phyloP scores from a whole-genome alignment of 805 yeast genomes.

The Lipomyces spencermartinsiae region DNA sequence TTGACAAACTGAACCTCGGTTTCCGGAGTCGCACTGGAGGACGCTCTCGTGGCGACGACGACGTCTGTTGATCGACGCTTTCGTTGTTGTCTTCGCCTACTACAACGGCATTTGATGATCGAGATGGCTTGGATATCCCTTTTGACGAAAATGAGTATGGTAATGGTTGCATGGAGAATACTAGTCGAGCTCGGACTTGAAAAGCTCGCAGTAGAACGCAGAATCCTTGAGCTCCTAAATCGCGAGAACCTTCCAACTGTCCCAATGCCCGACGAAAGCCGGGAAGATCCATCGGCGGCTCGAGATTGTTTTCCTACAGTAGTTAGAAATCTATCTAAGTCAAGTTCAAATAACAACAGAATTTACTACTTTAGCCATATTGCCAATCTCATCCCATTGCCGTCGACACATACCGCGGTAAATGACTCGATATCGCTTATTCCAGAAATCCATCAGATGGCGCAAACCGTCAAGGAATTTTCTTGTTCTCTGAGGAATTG shows the following conservation, averaged over 20 bases:
- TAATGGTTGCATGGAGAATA: constrained; percentile 88
- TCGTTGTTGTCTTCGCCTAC: background rate
- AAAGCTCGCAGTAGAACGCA: constrained; percentile 74
- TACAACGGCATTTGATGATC: constrained; percentile 17
- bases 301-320: constrained; percentile 25
- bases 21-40: constrained; percentile 33
- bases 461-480: constrained; percentile 78
- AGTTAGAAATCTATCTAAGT: background rate
- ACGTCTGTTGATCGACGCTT: constrained; percentile 10
- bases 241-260: constrained; percentile 66
- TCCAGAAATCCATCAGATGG: constrained; percentile 69
- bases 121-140: constrained; percentile 10
- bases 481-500: constrained; percentile 56
- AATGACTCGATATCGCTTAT: constrained; percentile 57
- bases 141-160: constrained; percentile 61
- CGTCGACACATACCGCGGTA: constrained; percentile 51
- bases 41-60: constrained; percentile 6
- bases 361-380: constrained; percentile 35
- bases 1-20: constrained; percentile 28
- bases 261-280: constrained; percentile 26
- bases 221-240: constrained; percentile 86
- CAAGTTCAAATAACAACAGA: background rate
- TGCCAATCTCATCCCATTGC: constrained; percentile 56
- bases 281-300: constrained; percentile 26
- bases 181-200: constrained; percentile 73